These are phyloP conservation scores for Warburgia ugandensis DNA, from an alignment of 164 flowering plant species.

Conservation along the genomic window DNA sequence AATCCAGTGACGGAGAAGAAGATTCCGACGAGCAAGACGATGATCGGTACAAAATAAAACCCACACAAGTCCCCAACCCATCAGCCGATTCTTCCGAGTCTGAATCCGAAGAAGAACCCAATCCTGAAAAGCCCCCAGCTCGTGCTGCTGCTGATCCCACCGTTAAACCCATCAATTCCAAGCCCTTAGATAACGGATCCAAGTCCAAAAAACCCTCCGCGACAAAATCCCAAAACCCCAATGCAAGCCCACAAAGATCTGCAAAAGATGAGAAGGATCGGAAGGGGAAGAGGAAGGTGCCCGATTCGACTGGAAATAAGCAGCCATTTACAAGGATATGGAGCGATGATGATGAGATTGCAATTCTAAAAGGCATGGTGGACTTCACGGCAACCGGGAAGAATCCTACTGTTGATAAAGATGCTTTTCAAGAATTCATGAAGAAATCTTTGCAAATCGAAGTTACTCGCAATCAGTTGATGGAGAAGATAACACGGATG, in stretches of 20 bases:
- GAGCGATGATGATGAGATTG: constrained; percentile 9
- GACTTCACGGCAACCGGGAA: constrained; percentile 1
- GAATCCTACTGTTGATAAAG: neutral
- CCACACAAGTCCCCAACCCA: no score
- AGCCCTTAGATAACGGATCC: no score
- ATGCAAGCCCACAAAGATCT: neutral
- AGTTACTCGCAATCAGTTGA: neutral
- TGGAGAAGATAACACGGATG: constrained; percentile 5
- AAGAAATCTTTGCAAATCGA: neutral
- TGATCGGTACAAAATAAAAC: no score
- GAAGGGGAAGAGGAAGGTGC: neutral
- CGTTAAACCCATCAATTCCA: no score
- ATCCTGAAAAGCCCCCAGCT: no score
- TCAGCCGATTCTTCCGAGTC: no score
- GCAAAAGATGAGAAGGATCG: neutral
- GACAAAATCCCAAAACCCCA: neutral
- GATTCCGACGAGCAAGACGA: no score
- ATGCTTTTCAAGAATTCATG: neutral
- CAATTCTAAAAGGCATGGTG: constrained; percentile 7
- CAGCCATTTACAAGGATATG: constrained; percentile 6
- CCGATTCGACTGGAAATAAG: neutral
- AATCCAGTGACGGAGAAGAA: no score
- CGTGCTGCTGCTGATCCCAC: no score
- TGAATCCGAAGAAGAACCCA: no score
- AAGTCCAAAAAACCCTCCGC: no score